phyloP scores from a whole-genome alignment of 495 filamentous ascomycete species.

The Parathielavia hyrcaniae region DNA sequence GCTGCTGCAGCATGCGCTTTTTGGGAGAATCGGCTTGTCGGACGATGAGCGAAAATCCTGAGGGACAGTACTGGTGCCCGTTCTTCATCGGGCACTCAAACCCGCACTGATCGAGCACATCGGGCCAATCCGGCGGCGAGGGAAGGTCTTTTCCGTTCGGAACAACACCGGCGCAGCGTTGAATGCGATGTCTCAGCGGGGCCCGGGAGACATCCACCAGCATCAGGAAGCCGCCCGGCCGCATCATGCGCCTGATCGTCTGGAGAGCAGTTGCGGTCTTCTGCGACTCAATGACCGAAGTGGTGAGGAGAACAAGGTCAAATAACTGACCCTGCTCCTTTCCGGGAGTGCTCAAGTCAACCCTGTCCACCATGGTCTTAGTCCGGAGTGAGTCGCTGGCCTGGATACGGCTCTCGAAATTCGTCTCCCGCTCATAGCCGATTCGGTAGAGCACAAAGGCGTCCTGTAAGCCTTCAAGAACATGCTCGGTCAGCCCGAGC shows the following conservation, averaged over 20 bases:
- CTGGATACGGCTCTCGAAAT: slow-evolving; percentile 14
- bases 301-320: slow-evolving; percentile 38
- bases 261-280: slow-evolving; percentile 14
- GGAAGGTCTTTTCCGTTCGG: not conserved
- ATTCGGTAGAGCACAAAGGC: slow-evolving; percentile 34
- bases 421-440: slow-evolving; percentile 19
- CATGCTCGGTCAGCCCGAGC: slow-evolving; percentile 26
- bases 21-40: slow-evolving; percentile 29
- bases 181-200: slow-evolving; percentile 23
- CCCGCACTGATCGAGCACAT: slow-evolving; percentile 33
- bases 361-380: slow-evolving; percentile 21
- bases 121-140: slow-evolving; percentile 33
- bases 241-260: slow-evolving; percentile 32
- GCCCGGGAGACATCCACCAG: slow-evolving; percentile 26
- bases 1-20: slow-evolving; percentile 17
- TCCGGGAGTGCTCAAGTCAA: slow-evolving; percentile 24
- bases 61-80: slow-evolving; percentile 27
- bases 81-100: slow-evolving; percentile 27
- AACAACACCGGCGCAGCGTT: slow-evolving; percentile 8
- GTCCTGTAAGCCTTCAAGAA: slow-evolving; percentile 30
- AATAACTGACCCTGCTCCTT: slow-evolving; percentile 13
- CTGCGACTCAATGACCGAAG: slow-evolving; percentile 27
- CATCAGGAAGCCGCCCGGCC: slow-evolving; percentile 39
- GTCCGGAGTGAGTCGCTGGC: slow-evolving; percentile 10
- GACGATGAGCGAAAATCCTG: slow-evolving; percentile 34